Evolutionary conservation across 179 eudicot species (phyloP), one percentile per base, ranked within the genome.

Genomic region (Carnegiea gigantea): DNA sequence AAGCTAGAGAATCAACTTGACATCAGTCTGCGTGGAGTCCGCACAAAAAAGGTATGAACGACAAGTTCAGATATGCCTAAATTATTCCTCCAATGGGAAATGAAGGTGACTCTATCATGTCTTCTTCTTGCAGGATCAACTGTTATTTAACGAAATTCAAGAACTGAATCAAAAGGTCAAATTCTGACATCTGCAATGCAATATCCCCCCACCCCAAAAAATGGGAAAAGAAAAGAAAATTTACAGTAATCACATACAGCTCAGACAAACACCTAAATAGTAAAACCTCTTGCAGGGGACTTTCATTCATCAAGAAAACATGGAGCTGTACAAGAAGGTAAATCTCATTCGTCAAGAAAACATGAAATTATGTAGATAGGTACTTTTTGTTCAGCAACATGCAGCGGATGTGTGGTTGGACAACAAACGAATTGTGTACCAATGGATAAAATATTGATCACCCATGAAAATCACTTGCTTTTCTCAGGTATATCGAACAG

Each of bases 101-200:
- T 20, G 70, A 24, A 51, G 23, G 67, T 51, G 68, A 83, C 57
- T 67, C 23, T n/a, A 62, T 65, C 17, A 78, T 5, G 62, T 48
- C 68, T 88, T 24, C 53, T 20, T 77, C 75, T 18, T 91, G 83
- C 85, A 95, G 99, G 99, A 95, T 83, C 93, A 92, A 86, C 76
- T 89, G 30, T 70, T 92, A n/a, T 75, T 85, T 2, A 89, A 85
- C 60, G 92, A 95, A 82, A 92, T 92, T 86, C 90, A 91, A 72
- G 95, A 89, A 72, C 88, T 95, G 70, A 89, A 85, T 77, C 90
- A 73, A 78, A 91, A 92, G 98, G 98, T 93, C 75, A 67, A 30
- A 48, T 64, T 46, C 76, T 6, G 30, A 68, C 62, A 77, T 46
- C 30, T 28, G 23, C 57, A 70, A 30, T 6, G 14, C 30, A 59